phyloP scores from a whole-genome alignment of 2,329 filamentous ascomycete genomes.

The Pseudocercospora crystallina region DNA sequence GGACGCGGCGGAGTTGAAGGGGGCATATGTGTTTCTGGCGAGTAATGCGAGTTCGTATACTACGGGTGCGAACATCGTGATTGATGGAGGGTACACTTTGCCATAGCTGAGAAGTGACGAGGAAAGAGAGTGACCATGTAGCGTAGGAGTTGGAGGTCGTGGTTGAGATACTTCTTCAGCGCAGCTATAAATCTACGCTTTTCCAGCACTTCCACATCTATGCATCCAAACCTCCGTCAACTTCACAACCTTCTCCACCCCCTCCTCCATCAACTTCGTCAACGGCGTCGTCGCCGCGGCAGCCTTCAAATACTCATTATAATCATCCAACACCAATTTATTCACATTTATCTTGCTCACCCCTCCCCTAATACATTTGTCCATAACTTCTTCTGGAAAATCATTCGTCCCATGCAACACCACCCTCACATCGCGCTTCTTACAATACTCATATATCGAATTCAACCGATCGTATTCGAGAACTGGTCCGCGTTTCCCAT shows the following conservation, averaged over 20 bases:
- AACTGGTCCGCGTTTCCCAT: constrained; percentile 34
- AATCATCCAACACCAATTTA: constrained; percentile 48
- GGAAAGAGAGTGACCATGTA: too few relatives aligned
- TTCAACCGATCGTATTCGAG: constrained; percentile 39
- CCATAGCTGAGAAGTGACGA: neutral
- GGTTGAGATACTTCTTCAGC: too few relatives aligned
- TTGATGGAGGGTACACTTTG: constrained; percentile 30
- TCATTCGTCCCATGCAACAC: constrained; percentile 60
- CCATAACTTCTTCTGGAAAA: constrained; percentile 53
- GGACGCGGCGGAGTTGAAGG: constrained; percentile 41
- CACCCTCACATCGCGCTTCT: constrained; percentile 43
- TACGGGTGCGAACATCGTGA: constrained; percentile 33
- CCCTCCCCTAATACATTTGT: constrained; percentile 52
- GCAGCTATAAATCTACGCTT: constrained; percentile 16
- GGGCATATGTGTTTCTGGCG: constrained; percentile 19
- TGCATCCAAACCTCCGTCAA: constrained; percentile 26
- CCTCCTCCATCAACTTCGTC: constrained; percentile 27
- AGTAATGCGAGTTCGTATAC: constrained; percentile 34
- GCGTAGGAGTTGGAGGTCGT: too few relatives aligned
- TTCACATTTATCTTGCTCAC: constrained; percentile 62
- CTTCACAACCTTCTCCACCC: constrained; percentile 22
- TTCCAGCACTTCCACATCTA: constrained; percentile 22
- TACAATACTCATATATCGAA: constrained; percentile 37
- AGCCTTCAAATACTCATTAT: constrained; percentile 30
- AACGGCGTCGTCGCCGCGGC: constrained; percentile 20